These are phyloP conservation scores for Phlegmacium glaucopus DNA, from an alignment of 768 basidiomycete species.

Conservation along the genomic window DNA sequence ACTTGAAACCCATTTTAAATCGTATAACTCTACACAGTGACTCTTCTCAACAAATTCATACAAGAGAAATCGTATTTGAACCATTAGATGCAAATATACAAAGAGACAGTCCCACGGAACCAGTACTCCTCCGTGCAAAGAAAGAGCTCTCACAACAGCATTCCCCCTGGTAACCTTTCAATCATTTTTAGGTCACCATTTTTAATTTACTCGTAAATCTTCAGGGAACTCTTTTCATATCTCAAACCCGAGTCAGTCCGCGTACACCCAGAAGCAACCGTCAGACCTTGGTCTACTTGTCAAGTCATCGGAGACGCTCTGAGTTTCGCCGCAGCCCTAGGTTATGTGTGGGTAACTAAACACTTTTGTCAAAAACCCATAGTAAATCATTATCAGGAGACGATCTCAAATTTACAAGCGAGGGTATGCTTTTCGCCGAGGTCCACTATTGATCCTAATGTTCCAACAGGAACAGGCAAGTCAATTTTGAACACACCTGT, in stretches of 20 bases:
- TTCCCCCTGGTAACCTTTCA: conserved; percentile 52
- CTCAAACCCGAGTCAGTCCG: conserved; percentile 83
- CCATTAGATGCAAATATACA: conserved; percentile 66
- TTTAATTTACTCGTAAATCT: not conserved
- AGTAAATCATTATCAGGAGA: conserved; percentile 31
- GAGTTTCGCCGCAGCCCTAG: conserved; percentile 76
- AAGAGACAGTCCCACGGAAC: conserved; percentile 59
- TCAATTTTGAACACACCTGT: conserved; percentile 1
- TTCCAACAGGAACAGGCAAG: conserved; percentile 81
- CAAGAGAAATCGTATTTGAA: conserved; percentile 79
- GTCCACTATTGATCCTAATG: conserved; percentile 71
- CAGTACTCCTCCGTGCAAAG: conserved; percentile 66
- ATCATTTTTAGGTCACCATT: not conserved
- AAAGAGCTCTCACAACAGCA: conserved; percentile 66
- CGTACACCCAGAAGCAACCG: conserved; percentile 82
- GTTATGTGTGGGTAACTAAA: conserved; percentile 55
- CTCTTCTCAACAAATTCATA: conserved; percentile 69
- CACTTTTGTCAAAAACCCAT: conserved; percentile 1
- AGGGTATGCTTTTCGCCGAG: conserved; percentile 74
- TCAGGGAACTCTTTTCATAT: conserved; percentile 75
- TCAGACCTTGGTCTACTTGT: conserved; percentile 80
- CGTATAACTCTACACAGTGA: conserved; percentile 81
- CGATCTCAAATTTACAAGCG: conserved; percentile 79
- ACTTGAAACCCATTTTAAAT: conserved; percentile 75
- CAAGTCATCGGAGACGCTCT: conserved; percentile 78